Evolutionary conservation across 306 rosid species (phyloP).

Genomic region (Hylodesmum podocarpum): DNA sequence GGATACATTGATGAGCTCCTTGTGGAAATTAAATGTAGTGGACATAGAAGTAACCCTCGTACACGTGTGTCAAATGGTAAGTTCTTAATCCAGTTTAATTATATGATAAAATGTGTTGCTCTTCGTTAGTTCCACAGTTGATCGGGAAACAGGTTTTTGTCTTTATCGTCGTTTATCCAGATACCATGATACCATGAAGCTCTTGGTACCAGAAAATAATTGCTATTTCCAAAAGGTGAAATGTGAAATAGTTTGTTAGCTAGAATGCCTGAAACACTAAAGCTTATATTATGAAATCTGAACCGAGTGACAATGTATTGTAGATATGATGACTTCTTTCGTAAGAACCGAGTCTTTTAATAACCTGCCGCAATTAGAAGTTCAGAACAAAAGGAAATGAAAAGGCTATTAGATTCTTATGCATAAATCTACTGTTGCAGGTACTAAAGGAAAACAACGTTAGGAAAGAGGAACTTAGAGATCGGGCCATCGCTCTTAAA

Average conservation of each 20-base stretch:
- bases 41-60: constrained; percentile 91
- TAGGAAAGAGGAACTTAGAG: constrained; percentile 78
- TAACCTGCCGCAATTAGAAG: neutral
- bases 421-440: constrained; percentile 42
- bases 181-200: constrained; percentile 5
- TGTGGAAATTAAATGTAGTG: constrained; percentile 93
- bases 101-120: neutral
- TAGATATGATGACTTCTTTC: neutral
- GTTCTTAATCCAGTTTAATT: constrained; percentile 30
- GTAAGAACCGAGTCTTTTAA: neutral
- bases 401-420: constrained; percentile 6
- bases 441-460: constrained; percentile 72
- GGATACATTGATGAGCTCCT: constrained; percentile 73
- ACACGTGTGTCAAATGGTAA: constrained; percentile 93
- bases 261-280: neutral
- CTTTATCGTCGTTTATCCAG: neutral
- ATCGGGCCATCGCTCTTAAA: constrained; percentile 81
- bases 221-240: neutral
- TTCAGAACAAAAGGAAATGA: neutral
- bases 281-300: neutral
- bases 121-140: neutral
- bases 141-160: constrained; percentile 17
- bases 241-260: neutral
- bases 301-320: constrained; percentile 6
- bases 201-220: neutral